A percentile compares a stretch with the other conserved stretches of the same genome.
Conservation (phyloP, 2,329 filamentous ascomycete species). For the Bipolaris sorokiniana region DNA sequence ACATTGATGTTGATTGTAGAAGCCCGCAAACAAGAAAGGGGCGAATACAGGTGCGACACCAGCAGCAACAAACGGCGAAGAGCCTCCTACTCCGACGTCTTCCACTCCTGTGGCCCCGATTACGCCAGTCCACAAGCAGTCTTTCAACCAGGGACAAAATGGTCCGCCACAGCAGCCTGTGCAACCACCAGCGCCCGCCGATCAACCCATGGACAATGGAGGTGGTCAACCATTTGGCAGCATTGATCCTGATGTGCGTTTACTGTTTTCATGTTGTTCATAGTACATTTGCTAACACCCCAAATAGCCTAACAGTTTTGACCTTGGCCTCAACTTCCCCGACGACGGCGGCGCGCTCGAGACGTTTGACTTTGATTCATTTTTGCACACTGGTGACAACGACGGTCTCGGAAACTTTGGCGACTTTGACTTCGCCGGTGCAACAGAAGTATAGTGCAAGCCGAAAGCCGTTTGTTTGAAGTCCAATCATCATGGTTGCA, state of each 20-base stretch:
- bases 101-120: constrained; percentile 57
- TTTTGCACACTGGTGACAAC: constrained; percentile 63
- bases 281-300: constrained; percentile 35
- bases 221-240: constrained; percentile 49
- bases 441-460: constrained; percentile 32
- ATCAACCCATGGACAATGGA: constrained; percentile 44
- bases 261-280: neutral
- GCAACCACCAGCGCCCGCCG: constrained; percentile 43
- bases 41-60: constrained; percentile 49
- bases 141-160: constrained; percentile 47
- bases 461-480: neutral
- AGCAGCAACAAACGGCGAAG: constrained; percentile 52
- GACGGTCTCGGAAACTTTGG: constrained; percentile 43
- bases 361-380: constrained; percentile 72
- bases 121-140: constrained; percentile 52
- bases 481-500: neutral
- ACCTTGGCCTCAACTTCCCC: constrained; percentile 54
- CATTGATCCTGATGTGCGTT: constrained; percentile 46
- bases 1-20: constrained; percentile 49
- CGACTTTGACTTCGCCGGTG: constrained; percentile 46
- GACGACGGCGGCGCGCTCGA: constrained; percentile 67
- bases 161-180: constrained; percentile 40
- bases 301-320: constrained; percentile 42
- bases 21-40: constrained; percentile 50
- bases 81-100: constrained; percentile 56